phyloP scores from a whole-genome alignment of 352 stramenopile species.

The Phytophthora rubi region DNA sequence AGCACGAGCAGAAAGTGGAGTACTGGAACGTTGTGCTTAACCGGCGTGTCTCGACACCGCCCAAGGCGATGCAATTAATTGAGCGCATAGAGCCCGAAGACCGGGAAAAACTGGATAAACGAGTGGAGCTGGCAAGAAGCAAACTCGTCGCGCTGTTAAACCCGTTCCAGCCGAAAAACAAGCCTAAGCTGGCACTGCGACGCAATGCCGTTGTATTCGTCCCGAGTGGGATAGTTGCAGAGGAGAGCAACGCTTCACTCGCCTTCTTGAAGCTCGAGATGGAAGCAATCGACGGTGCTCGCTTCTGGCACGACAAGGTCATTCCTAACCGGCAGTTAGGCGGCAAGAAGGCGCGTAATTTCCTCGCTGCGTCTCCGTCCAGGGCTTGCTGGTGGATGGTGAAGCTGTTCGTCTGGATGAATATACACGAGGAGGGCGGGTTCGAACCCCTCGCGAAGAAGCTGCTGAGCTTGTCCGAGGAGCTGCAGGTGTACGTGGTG shows the following conservation, averaged over 20 bases:
- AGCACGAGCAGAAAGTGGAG: constrained; percentile 52
- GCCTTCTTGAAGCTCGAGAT: constrained; percentile 33
- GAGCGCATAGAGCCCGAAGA: constrained; percentile 65
- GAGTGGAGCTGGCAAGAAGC: constrained; percentile 57
- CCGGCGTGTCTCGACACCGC: constrained; percentile 51
- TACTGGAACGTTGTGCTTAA: constrained; percentile 86
- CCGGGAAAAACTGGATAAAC: constrained; percentile 55
- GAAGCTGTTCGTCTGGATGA: constrained; percentile 58
- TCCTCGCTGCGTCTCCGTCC: constrained; percentile 41
- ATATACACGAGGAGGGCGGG: constrained; percentile 57
- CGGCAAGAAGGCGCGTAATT: constrained; percentile 40
- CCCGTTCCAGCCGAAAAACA: constrained; percentile 59
- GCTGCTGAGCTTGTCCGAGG: constrained; percentile 49
- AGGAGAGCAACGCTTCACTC: constrained; percentile 15
- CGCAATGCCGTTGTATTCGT: constrained; percentile 56
- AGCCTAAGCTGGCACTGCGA: constrained; percentile 45
- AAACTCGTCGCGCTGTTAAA: constrained; percentile 65
- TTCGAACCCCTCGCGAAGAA: constrained; percentile 52
- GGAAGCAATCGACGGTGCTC: constrained; percentile 51
- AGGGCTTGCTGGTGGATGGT: constrained; percentile 50
- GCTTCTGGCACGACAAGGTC: constrained; percentile 71
- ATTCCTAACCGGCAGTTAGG: constrained; percentile 42
- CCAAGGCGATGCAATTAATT: constrained; percentile 62
- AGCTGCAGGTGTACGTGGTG: constrained; percentile 59
- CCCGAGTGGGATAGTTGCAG: neutral